These are phyloP conservation scores for Metarhizium rileyi DNA, from an alignment of 2,329 filamentous ascomycete genomes.

Conservation along the genomic window DNA sequence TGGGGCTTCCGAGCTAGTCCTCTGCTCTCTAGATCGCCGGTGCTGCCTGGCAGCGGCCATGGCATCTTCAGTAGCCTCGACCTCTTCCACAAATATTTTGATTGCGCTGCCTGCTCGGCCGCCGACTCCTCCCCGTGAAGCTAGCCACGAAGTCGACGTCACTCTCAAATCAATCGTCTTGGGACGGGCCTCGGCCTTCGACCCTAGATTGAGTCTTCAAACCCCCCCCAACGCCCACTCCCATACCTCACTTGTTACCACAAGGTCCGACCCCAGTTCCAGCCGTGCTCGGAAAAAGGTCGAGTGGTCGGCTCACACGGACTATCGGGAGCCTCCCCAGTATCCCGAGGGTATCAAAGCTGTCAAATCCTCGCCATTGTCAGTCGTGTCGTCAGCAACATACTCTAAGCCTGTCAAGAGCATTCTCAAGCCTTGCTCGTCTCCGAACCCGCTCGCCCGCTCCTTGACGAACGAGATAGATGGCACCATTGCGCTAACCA, in stretches of 20 bases:
- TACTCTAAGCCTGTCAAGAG: constrained; percentile 43
- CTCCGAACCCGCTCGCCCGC: constrained; percentile 34
- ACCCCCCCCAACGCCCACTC: constrained; percentile 44
- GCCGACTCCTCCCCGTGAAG: constrained; percentile 57
- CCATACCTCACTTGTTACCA: constrained; percentile 30
- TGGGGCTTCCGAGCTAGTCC: constrained; percentile 5
- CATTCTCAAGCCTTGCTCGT: constrained; percentile 68
- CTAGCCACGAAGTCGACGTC: constrained; percentile 27
- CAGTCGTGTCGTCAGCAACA: constrained; percentile 23
- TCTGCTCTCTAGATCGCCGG: constrained; percentile 29
- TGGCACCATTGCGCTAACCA: constrained; percentile 36
- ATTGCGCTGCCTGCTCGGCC: constrained; percentile 48
- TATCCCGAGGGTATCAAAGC: constrained; percentile 29
- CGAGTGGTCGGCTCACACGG: constrained; percentile 46
- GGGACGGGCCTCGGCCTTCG: constrained; percentile 26
- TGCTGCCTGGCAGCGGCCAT: constrained; percentile 30
- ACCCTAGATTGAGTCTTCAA: constrained; percentile 28
- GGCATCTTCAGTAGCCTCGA: constrained; percentile 30
- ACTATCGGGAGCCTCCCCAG: constrained; percentile 44
- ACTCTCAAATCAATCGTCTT: constrained; percentile 25
- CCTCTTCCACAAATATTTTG: constrained; percentile 28
- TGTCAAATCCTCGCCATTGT: constrained; percentile 29
- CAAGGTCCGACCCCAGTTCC: constrained; percentile 33
- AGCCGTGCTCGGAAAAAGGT: constrained; percentile 42
- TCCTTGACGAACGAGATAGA: constrained; percentile 32